Percentiles rank a stretch among this genome's conserved stretches.
Conservation (phyloP, 305 asterid genomes). For the Ilex paraguariensis region DNA sequence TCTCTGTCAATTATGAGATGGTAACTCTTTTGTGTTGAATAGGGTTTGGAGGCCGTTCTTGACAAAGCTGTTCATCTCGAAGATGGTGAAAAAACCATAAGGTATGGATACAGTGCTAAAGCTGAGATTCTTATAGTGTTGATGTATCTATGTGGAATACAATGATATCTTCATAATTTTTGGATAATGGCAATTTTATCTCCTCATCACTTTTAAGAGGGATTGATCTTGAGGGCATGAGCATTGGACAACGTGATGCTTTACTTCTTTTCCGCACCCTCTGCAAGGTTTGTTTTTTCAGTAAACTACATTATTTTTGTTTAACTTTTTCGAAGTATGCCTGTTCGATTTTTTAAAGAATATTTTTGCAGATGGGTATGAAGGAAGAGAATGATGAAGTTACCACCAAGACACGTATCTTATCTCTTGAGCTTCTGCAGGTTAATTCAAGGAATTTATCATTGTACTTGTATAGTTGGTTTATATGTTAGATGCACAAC, state of each 20-base stretch:
- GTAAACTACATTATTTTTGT: constrained; percentile 10
- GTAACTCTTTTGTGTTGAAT: constrained; percentile 10
- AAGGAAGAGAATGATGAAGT: constrained; percentile 96
- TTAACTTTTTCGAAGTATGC: too few relatives aligned
- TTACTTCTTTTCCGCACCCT: constrained; percentile 95
- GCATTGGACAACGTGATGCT: constrained; percentile 86
- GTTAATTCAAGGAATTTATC: constrained; percentile 36
- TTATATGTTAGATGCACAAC: constrained; percentile 5
- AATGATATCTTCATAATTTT: background rate
- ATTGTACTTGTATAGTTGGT: constrained; percentile 18
- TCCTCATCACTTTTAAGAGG: constrained; percentile 40
- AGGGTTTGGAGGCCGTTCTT: constrained; percentile 99
- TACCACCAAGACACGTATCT: constrained; percentile 84
- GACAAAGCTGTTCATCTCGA: constrained; percentile 97
- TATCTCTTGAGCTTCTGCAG: constrained; percentile 98
- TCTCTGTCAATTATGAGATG: constrained; percentile 17
- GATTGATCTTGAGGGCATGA: constrained; percentile 66
- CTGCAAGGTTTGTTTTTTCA: constrained; percentile 78
- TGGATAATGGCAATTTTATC: background rate
- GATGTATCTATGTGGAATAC: too few relatives aligned
- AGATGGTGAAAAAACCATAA: constrained; percentile 82
- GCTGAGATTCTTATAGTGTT: constrained; percentile 11
- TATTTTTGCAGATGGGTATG: constrained; percentile 89
- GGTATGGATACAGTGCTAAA: constrained; percentile 37
- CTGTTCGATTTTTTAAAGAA: constrained; percentile 22